These are phyloP conservation scores for Rhynchosporium secalis DNA, from an alignment of 2,329 filamentous ascomycete species.

Conservation along the genomic window DNA sequence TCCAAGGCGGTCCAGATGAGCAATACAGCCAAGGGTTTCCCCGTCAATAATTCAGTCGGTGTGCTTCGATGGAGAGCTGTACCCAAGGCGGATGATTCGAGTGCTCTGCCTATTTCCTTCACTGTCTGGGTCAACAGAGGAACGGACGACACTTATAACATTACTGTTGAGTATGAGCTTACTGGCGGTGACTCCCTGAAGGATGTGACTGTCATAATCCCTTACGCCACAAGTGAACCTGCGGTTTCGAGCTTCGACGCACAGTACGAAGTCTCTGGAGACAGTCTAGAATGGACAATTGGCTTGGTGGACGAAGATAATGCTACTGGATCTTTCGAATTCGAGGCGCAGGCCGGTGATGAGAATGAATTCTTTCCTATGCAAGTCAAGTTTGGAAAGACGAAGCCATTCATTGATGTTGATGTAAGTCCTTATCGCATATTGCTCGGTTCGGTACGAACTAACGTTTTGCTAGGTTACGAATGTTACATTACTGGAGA, in stretches of 20 bases:
- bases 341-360: slow-evolving; percentile 83
- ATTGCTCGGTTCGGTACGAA: neutral
- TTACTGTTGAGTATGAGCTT: slow-evolving; percentile 95
- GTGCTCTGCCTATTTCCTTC: slow-evolving; percentile 88
- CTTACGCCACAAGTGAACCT: slow-evolving; percentile 82
- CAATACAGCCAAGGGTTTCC: slow-evolving; percentile 85
- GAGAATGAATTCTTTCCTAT: slow-evolving; percentile 99
- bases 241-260: slow-evolving; percentile 91
- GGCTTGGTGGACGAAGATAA: slow-evolving; percentile 83
- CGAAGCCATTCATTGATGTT: slow-evolving; percentile 83
- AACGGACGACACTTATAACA: slow-evolving; percentile 74
- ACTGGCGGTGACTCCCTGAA: slow-evolving; percentile 75
- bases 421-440: slow-evolving; percentile 68
- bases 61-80: slow-evolving; percentile 90
- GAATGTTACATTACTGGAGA: slow-evolving; percentile 69
- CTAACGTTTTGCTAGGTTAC: slow-evolving; percentile 52
- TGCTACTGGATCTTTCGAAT: slow-evolving; percentile 85
- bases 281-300: slow-evolving; percentile 91
- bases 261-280: slow-evolving; percentile 88
- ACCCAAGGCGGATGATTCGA: slow-evolving; percentile 76
- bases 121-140: slow-evolving; percentile 97
- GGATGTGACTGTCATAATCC: slow-evolving; percentile 85
- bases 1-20: slow-evolving; percentile 86
- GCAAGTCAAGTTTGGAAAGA: slow-evolving; percentile 85
- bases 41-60: slow-evolving; percentile 88